These are phyloP conservation scores for Rasamsonia emersonii DNA, from an alignment of 2,329 filamentous ascomycete species.

Conservation along the genomic window DNA sequence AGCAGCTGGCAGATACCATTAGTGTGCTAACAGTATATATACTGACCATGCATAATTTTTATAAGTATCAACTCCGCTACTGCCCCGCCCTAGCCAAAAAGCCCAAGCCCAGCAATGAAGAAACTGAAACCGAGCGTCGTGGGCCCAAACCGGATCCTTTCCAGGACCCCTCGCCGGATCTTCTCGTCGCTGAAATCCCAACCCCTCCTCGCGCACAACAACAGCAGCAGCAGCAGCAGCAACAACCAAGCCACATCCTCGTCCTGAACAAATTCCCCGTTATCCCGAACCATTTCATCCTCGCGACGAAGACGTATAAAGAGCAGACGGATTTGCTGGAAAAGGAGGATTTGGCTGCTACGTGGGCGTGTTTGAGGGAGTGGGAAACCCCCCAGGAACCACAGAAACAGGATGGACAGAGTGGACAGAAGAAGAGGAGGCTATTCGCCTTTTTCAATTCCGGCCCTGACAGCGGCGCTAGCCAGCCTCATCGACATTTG, in stretches of 20 bases:
- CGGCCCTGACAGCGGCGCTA: conserved; percentile 40
- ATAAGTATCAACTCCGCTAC: conserved; percentile 43
- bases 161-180: conserved; percentile 32
- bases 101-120: conserved; percentile 18
- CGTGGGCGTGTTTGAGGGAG: conserved; percentile 33
- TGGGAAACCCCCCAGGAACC: conserved; percentile 22
- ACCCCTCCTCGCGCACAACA: not conserved
- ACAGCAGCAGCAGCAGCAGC: conserved; percentile 2
- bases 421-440: conserved; percentile 10
- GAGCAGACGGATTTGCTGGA: conserved; percentile 37
- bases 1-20: conserved; percentile 3
- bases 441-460: conserved; percentile 45
- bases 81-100: conserved; percentile 42
- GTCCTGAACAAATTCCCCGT: conserved; percentile 43
- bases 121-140: conserved; percentile 14
- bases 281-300: conserved; percentile 41
- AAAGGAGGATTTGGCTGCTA: conserved; percentile 31
- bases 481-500: conserved; percentile 40
- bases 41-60: conserved; percentile 1
- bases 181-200: conserved; percentile 35
- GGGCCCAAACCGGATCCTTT: conserved; percentile 36
- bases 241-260: conserved; percentile 29
- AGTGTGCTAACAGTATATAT: not conserved
- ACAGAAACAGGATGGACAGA: conserved; percentile 1
- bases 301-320: conserved; percentile 37